Evolutionary conservation across 2,329 filamentous ascomycete genomes (phyloP).

Genomic region (Xylaria sp.): DNA sequence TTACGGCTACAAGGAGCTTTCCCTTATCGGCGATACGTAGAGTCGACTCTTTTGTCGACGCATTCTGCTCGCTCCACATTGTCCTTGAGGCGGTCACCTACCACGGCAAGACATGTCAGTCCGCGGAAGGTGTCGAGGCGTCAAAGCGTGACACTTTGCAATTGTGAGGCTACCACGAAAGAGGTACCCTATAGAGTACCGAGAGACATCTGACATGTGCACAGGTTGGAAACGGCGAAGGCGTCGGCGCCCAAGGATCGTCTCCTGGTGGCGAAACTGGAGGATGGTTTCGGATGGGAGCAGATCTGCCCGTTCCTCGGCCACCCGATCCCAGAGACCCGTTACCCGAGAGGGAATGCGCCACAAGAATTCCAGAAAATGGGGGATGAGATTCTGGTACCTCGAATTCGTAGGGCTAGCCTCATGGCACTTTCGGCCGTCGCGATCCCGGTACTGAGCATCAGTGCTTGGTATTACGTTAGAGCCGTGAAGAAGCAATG

Average conservation of each 20-base stretch:
- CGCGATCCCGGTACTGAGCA: conserved; percentile 26
- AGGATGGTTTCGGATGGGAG: conserved; percentile 53
- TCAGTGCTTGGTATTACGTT: conserved; percentile 33
- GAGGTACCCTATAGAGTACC: neutral
- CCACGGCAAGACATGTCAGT: conserved; percentile 31
- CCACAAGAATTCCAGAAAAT: conserved; percentile 46
- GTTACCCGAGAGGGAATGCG: conserved; percentile 49
- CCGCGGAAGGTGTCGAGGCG: conserved; percentile 29
- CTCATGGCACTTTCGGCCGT: conserved; percentile 24
- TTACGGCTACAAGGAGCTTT: conserved; percentile 37
- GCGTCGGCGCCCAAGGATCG: conserved; percentile 45
- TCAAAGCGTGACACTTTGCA: conserved; percentile 32
- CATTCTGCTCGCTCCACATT: conserved; percentile 37
- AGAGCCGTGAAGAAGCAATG: conserved; percentile 7
- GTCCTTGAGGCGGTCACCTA: conserved; percentile 32
- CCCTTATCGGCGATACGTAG: conserved; percentile 43
- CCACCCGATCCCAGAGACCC: conserved; percentile 46
- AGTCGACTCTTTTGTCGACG: conserved; percentile 40
- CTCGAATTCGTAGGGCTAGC: conserved; percentile 27
- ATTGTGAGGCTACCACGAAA: conserved; percentile 19
- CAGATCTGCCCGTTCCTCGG: conserved; percentile 51
- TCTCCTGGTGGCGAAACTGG: conserved; percentile 49
- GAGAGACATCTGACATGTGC: conserved; percentile 18
- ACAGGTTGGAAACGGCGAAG: conserved; percentile 45
- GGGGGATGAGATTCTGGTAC: conserved; percentile 26